Evolutionary conservation across 495 filamentous ascomycete genomes (phyloP).

Genomic region (Aspergillus cavernicola): DNA sequence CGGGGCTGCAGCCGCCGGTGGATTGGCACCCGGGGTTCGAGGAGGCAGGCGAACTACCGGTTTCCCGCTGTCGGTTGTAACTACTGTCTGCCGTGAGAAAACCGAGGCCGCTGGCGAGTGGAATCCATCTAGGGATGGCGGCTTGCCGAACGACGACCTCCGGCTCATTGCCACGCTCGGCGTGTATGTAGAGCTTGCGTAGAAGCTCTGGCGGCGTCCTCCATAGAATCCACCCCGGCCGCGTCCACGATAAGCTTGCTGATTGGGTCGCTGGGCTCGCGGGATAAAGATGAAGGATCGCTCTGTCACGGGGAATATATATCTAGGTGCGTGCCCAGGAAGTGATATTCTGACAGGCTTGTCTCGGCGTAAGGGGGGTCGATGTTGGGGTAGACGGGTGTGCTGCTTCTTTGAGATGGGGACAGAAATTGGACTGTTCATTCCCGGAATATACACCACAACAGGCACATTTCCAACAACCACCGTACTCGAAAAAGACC

Average conservation of each 20-base stretch:
- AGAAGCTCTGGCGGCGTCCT: conserved; percentile 75
- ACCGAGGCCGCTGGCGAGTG: conserved; percentile 76
- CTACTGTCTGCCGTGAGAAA: conserved; percentile 61
- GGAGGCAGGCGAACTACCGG: conserved; percentile 87
- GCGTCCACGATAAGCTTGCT: conserved; percentile 70
- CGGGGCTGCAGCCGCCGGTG: conserved; percentile 20
- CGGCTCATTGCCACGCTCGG: conserved; percentile 91
- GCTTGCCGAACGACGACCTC: conserved; percentile 78
- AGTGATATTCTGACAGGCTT: conserved; percentile 95
- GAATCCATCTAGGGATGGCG: conserved; percentile 68
- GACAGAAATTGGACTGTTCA: conserved; percentile 68
- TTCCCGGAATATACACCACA: conserved; percentile 70
- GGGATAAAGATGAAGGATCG: conserved; percentile 99
- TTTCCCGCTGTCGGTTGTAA: conserved; percentile 55
- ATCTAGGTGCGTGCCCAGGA: conserved; percentile 70
- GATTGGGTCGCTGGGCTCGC: conserved; percentile 85
- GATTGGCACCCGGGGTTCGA: conserved; percentile 32
- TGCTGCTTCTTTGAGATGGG: conserved; percentile 77
- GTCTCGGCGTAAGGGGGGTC: conserved; percentile 89
- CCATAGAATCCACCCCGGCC: conserved; percentile 64
- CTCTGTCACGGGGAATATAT: conserved; percentile 85
- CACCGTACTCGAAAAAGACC: conserved; percentile 63
- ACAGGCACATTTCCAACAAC: conserved; percentile 78
- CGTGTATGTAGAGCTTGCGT: conserved; percentile 77
- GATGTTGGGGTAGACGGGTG: conserved; percentile 89